Percentiles rank a stretch among this genome's conserved stretches.
Conservation (phyloP, 495 filamentous ascomycete genomes). For the Talaromyces wortmannii region DNA sequence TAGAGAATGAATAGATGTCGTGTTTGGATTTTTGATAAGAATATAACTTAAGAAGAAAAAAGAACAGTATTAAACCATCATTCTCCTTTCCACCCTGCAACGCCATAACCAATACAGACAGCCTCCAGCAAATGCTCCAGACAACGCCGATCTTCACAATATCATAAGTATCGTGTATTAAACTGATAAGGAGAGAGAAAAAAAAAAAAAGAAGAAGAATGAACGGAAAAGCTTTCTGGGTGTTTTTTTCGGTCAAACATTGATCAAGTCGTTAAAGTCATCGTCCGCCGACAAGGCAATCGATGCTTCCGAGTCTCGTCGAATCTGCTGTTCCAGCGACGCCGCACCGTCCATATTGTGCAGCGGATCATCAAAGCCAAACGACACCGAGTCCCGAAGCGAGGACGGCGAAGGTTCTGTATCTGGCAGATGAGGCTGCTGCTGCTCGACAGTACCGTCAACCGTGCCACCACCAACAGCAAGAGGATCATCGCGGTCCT, state of each 20-base stretch:
- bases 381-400: constrained; percentile 14
- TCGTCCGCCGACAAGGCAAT: constrained; percentile 26
- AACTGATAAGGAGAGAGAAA: neutral
- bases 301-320: constrained; percentile 21
- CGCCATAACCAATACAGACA: too few relatives aligned
- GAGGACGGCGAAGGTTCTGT: neutral
- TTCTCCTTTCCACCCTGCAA: too few relatives aligned
- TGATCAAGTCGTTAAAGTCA: constrained; percentile 27
- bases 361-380: constrained; percentile 31
- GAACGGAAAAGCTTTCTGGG: neutral
- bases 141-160: neutral
- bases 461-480: too few relatives aligned
- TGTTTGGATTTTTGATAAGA: neutral
- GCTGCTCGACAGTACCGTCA: constrained; percentile 1
- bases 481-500: constrained; percentile 6
- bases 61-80: too few relatives aligned
- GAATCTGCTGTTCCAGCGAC: constrained; percentile 22
- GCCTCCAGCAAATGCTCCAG: neutral
- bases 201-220: neutral
- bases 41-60: too few relatives aligned
- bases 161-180: neutral
- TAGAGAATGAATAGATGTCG: neutral
- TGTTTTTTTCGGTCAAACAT: constrained; percentile 7
- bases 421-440: neutral
- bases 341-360: constrained; percentile 14